Conservation (phyloP, 495 filamentous ascomycete genomes). For the Aspergillus avenaceus region DNA sequence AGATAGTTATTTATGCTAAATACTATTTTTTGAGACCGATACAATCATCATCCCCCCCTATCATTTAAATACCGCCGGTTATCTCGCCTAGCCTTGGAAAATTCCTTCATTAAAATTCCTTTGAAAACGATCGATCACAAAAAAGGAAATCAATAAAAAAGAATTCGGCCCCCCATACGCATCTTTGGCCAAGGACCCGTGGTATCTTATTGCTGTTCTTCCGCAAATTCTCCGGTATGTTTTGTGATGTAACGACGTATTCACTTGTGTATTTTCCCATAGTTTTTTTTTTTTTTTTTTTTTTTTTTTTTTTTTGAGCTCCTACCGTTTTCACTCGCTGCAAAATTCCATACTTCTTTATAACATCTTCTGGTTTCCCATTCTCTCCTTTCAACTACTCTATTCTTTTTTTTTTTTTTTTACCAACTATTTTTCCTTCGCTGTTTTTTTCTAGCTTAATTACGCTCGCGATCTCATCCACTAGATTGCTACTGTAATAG, state of each 20-base stretch:
- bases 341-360: background rate
- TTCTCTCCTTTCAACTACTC: background rate
- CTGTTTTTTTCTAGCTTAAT: too few species aligned
- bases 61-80: background rate
- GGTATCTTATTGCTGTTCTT: too few species aligned
- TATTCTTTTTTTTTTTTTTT: background rate
- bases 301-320: background rate
- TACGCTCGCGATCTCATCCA: too few species aligned
- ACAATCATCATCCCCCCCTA: background rate
- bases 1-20: slow-evolving; percentile 2
- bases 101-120: background rate
- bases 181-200: too few species aligned
- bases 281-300: background rate
- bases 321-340: background rate
- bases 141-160: too few species aligned
- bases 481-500: too few species aligned
- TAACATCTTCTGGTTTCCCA: background rate
- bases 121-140: background rate
- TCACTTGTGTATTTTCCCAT: too few species aligned
- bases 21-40: too few species aligned
- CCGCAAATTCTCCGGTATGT: slow-evolving; percentile 11
- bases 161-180: too few species aligned
- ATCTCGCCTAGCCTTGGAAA: background rate
- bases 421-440: background rate
- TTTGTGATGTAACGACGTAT: slow-evolving; percentile 11